Base-by-base conservation (phyloP, 2,329 filamentous ascomycete species). In the Fusarium euwallaceae region DNA sequence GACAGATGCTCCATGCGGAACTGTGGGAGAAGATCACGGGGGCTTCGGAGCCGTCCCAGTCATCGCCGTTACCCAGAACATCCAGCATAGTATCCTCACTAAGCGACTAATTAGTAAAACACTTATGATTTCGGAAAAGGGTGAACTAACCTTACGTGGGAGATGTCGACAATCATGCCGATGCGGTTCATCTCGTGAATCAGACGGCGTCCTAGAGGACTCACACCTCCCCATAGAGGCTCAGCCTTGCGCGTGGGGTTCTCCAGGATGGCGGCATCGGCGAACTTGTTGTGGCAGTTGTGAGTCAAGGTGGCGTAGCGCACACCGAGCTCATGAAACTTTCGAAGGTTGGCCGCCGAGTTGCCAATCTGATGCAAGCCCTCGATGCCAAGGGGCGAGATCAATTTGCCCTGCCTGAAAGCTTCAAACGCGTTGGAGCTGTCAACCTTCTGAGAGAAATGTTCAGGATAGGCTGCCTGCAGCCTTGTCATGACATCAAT, bases 351-450 rank as follows among this genome's bases (percentile, higher is more conserved):
- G 45, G 93, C 88, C 27, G 92, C 86, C 1, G 92, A 94, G 84
- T 98, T 98, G 68, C 95, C 95, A 76, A 98, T 97, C 79, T 98
- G 96, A 80, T 98, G 96, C 9, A 98, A 88, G 4, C 96, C 96
- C 84, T 98, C 95, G 62, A 97, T 91, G 4, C 92, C 94, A 5
- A 96, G 84, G 0, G 94, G 93, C 1, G 93, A 95, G 78, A 97
- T 93, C 60, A 97, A 86, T 76, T 90, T 90, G 73, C 88, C 88
- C 29, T 86, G 75, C 61, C 84, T 84, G 81, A 94, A 94, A 29
- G 91, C 90, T 2, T 86, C 80, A 41, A 92, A 80, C 4, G 93
- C 94, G 34, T 89, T 88, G 58, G 86, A 86, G 75, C 90, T 90
- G 78, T 92, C 89, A 0, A 88, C 82, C 1, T 88, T 85, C 0